Percentiles rank a stretch among this genome's conserved stretches.
phyloP scores from a whole-genome alignment of 2,329 filamentous ascomycete genomes.

The Sclerotinia glacialis region DNA sequence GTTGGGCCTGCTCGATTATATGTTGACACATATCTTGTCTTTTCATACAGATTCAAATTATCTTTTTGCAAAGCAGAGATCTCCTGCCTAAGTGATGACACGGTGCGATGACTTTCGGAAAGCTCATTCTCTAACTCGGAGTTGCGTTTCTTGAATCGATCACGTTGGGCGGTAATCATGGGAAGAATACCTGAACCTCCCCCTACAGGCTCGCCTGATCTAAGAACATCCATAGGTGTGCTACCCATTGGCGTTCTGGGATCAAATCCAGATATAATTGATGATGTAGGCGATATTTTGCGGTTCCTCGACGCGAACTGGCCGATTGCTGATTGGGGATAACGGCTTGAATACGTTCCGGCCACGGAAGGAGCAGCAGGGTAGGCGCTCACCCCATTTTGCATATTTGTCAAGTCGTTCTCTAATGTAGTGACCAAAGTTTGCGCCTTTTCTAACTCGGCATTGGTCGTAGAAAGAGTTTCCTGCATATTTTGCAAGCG shows the following conservation, averaged over 20 bases:
- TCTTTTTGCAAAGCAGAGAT: constrained; percentile 91
- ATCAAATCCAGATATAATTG: constrained; percentile 97
- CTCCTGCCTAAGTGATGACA: constrained; percentile 86
- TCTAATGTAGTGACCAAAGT: constrained; percentile 86
- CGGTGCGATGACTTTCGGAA: constrained; percentile 74
- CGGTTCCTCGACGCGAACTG: constrained; percentile 51
- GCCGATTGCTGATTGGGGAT: constrained; percentile 62
- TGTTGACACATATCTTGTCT: constrained; percentile 91
- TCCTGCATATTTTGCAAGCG: constrained; percentile 78
- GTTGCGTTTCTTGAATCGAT: constrained; percentile 97
- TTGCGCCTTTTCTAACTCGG: constrained; percentile 80
- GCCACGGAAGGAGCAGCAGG: constrained; percentile 90
- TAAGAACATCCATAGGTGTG: constrained; percentile 55
- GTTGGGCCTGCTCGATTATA: constrained; percentile 73
- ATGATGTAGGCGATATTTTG: constrained; percentile 86
- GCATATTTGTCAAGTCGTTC: constrained; percentile 83
- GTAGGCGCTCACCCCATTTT: constrained; percentile 81
- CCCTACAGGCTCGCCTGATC: constrained; percentile 62
- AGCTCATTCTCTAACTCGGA: constrained; percentile 85
- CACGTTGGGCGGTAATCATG: constrained; percentile 96
- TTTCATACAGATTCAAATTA: constrained; percentile 94
- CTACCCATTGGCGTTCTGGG: constrained; percentile 53
- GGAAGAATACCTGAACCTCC: constrained; percentile 85
- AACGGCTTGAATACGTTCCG: constrained; percentile 81
- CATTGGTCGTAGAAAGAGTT: constrained; percentile 77